These are phyloP conservation scores for Cnidoscolus chayamansa DNA, from an alignment of 441 rosid species.

Conservation along the genomic window DNA sequence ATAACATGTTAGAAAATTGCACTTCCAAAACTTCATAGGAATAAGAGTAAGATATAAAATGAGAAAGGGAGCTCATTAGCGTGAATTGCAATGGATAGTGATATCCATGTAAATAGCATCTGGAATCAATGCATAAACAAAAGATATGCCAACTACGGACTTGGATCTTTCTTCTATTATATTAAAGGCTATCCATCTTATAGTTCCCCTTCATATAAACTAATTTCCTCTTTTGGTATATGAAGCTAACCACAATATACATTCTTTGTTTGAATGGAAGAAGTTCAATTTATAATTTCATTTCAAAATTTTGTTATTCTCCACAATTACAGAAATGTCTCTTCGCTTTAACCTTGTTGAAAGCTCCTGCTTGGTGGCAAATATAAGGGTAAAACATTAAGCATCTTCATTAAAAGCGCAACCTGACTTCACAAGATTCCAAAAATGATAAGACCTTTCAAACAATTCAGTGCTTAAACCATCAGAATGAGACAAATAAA, in stretches of 20 bases:
- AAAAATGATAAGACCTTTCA: not conserved
- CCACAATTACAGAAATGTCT: not conserved
- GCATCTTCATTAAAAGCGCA: slow-evolving; percentile 3
- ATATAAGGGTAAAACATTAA: not conserved
- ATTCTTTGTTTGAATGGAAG: not conserved
- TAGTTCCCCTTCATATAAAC: not conserved
- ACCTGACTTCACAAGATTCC: not conserved
- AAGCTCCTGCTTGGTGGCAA: not conserved
- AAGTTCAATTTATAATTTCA: not conserved
- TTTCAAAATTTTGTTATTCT: not conserved
- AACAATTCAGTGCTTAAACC: not conserved
- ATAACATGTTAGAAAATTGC: not conserved
- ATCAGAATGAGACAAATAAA: not conserved
- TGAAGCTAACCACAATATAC: not conserved
- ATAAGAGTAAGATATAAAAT: not conserved
- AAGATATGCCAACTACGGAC: not conserved
- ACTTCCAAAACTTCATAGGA: not conserved
- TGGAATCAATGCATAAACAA: not conserved
- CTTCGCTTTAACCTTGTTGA: not conserved
- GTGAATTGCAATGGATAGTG: not conserved
- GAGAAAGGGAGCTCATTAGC: not conserved
- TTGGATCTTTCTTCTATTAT: not conserved
- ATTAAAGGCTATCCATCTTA: not conserved
- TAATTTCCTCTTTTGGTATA: not conserved
- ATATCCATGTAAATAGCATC: not conserved